Evolutionary conservation across 1,139 yeast genomes (phyloP).

Genomic region (Ogataea hybrid): DNA sequence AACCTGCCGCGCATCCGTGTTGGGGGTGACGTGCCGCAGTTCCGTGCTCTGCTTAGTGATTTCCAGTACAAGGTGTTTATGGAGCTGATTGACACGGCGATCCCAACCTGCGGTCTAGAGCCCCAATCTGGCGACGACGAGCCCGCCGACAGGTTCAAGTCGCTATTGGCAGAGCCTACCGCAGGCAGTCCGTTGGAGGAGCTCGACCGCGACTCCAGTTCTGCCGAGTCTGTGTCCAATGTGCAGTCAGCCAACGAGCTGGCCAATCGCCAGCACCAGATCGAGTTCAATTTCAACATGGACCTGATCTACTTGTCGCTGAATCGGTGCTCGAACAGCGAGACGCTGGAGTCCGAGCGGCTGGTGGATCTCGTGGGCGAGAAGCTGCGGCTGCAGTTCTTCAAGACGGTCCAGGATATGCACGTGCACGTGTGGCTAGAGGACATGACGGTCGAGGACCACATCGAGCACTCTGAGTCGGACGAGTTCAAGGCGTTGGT

Average conservation of each 20-base stretch:
- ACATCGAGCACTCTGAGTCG: too few relatives aligned
- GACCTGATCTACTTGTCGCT: slow-evolving; percentile 62
- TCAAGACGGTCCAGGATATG: too few relatives aligned
- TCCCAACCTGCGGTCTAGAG: slow-evolving; percentile 54
- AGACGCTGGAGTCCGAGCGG: slow-evolving; percentile 58
- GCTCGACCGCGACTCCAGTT: slow-evolving; percentile 13
- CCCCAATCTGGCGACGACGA: slow-evolving; percentile 3
- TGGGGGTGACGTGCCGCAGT: slow-evolving; percentile 77
- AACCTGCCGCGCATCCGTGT: slow-evolving; percentile 71
- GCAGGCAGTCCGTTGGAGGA: slow-evolving; percentile 13
- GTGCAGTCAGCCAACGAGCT: slow-evolving; percentile 10
- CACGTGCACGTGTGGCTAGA: too few relatives aligned
- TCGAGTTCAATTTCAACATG: slow-evolving; percentile 72
- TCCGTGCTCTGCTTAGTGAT: slow-evolving; percentile 75
- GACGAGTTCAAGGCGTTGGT: too few relatives aligned
- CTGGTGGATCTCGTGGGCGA: too few relatives aligned
- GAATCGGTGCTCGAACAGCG: slow-evolving; percentile 63
- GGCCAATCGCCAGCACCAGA: slow-evolving; percentile 47
- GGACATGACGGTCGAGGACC: too few relatives aligned
- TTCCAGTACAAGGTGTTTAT: slow-evolving; percentile 86
- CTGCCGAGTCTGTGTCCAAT: slow-evolving; percentile 7
- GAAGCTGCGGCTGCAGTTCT: too few relatives aligned
- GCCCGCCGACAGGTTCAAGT: slow-evolving; percentile 11
- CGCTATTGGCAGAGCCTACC: slow-evolving; percentile 9
- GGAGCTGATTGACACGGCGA: slow-evolving; percentile 67